These are phyloP conservation scores for Aspergillus steynii DNA, from an alignment of 495 filamentous ascomycete genomes.

Conservation along the genomic window DNA sequence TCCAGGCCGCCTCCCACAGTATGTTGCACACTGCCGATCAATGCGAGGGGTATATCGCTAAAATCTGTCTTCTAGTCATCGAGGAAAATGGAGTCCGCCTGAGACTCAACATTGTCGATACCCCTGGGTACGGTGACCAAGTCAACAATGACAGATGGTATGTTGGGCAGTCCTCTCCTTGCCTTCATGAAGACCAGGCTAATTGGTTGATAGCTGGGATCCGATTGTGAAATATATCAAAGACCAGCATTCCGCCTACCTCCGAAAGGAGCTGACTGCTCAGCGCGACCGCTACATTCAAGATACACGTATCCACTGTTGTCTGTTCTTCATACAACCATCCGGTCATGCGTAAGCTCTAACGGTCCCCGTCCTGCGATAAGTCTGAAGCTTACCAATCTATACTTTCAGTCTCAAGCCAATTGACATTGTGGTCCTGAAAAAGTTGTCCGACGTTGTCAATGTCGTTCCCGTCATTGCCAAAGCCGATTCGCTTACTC, in stretches of 20 bases:
- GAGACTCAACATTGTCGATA: slow-evolving; percentile 77
- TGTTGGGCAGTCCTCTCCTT: slow-evolving; percentile 7
- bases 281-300: slow-evolving; percentile 99
- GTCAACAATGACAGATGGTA: slow-evolving; percentile 83
- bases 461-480: slow-evolving; percentile 99
- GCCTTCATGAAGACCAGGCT: slow-evolving; percentile 17
- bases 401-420: slow-evolving; percentile 69
- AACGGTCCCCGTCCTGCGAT: background rate
- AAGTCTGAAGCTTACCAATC: slow-evolving; percentile 8
- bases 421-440: slow-evolving; percentile 98
- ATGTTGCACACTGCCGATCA: slow-evolving; percentile 24
- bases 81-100: slow-evolving; percentile 92
- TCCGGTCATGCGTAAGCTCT: slow-evolving; percentile 84
- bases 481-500: slow-evolving; percentile 93
- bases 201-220: slow-evolving; percentile 61
- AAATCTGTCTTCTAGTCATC: slow-evolving; percentile 64
- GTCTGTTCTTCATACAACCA: slow-evolving; percentile 99
- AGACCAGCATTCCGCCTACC: slow-evolving; percentile 99
- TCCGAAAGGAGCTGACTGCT: slow-evolving; percentile 99
- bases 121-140: slow-evolving; percentile 77
- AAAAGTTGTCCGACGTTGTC: slow-evolving; percentile 97
- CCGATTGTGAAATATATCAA: slow-evolving; percentile 99
- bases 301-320: slow-evolving; percentile 99
- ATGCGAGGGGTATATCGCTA: slow-evolving; percentile 7
- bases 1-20: slow-evolving; percentile 94